Evolutionary conservation across 1,284 basidiomycete species (phyloP).

Genomic region (Leccinum pachyderme): DNA sequence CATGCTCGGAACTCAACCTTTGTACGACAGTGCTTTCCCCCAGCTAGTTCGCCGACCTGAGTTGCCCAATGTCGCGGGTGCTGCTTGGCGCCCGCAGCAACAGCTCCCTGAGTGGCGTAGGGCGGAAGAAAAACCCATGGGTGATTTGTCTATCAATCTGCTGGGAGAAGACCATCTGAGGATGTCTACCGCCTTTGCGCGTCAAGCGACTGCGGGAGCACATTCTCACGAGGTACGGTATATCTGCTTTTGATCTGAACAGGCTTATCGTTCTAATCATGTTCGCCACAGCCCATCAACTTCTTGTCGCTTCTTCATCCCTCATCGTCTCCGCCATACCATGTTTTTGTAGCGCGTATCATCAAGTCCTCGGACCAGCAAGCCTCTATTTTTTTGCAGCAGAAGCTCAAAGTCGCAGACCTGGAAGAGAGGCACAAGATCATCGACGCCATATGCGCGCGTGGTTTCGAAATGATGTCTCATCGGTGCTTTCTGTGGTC

Average conservation of each 20-base stretch:
- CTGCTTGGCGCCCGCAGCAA: conserved; percentile 27
- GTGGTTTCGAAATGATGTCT: conserved; percentile 87
- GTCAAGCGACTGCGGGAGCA: conserved; percentile 26
- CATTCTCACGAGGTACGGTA: conserved; percentile 40
- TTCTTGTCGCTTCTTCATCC: conserved; percentile 80
- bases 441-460: conserved; percentile 76
- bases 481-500: conserved; percentile 53
- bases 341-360: conserved; percentile 74
- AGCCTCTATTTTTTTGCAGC: conserved; percentile 83
- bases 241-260: conserved; percentile 8
- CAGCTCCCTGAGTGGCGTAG: conserved; percentile 31
- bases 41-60: conserved; percentile 25
- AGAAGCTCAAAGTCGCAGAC: conserved; percentile 83
- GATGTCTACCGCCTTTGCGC: conserved; percentile 22
- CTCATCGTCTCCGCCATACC: conserved; percentile 77
- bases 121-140: conserved; percentile 22
- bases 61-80: conserved; percentile 11
- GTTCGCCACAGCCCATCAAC: conserved; percentile 66
- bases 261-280: conserved; percentile 24
- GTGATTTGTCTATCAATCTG: conserved; percentile 20
- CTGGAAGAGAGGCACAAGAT: conserved; percentile 74
- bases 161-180: conserved; percentile 28
- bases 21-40: conserved; percentile 37
- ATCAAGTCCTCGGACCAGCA: conserved; percentile 85
- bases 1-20: conserved; percentile 34